phyloP scores from a whole-genome alignment of 345 rosid species.

The Brassica nigra region DNA sequence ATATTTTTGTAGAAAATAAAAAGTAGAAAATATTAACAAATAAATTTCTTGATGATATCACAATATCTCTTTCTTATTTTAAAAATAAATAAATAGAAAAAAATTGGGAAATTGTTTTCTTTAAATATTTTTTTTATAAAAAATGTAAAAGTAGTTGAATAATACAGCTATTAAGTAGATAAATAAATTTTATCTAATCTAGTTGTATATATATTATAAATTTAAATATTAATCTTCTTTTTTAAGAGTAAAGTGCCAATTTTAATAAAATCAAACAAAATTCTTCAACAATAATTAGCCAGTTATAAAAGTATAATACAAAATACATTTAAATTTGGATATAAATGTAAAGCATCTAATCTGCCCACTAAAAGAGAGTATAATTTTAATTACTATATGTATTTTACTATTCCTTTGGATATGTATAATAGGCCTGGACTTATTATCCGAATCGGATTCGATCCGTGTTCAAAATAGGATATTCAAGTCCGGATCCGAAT shows the following conservation, averaged over 20 bases:
- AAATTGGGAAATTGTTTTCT: not conserved
- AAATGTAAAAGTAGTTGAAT: not conserved
- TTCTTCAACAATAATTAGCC: not conserved
- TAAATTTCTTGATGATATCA: not conserved
- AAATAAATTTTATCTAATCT: not conserved
- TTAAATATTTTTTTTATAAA: too few relatives aligned
- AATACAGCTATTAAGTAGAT: not conserved
- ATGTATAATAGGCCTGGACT: too few relatives aligned
- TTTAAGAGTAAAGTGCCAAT: not conserved
- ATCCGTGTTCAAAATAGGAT: too few relatives aligned
- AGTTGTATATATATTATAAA: not conserved
- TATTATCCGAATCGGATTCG: too few relatives aligned
- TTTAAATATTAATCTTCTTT: not conserved
- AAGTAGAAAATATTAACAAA: not conserved
- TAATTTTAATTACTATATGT: not conserved
- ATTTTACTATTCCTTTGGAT: not conserved
- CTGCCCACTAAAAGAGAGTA: too few relatives aligned
- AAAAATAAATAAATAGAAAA: not conserved
- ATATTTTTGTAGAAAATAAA: not conserved
- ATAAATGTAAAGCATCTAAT: too few relatives aligned
- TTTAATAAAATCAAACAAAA: not conserved
- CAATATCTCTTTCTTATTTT: slow-evolving; percentile 1
- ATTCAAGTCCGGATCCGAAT: too few relatives aligned
- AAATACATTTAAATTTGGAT: too few relatives aligned
- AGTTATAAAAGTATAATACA: not conserved